A percentile compares a stretch with the other conserved stretches of the same genome.
Evolutionary conservation across 169 alveolate genomes (phyloP).

Genomic region (Plasmodium relictum): DNA sequence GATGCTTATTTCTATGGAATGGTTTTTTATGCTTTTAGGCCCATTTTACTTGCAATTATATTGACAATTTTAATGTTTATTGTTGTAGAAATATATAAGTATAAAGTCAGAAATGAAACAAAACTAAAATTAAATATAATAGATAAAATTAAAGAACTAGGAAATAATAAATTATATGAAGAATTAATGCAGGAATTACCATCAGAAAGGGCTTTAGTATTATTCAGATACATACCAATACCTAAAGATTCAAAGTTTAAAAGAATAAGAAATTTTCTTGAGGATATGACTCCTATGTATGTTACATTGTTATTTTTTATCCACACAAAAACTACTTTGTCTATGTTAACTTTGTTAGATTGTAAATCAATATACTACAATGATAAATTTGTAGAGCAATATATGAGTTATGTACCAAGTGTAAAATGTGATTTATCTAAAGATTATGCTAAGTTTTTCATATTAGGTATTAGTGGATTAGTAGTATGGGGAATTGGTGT

Average conservation of each 20-base stretch:
- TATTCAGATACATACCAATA: slow-evolving; percentile 87
- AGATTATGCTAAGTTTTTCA: slow-evolving; percentile 82
- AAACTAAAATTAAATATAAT: slow-evolving; percentile 76
- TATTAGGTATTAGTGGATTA: slow-evolving; percentile 85
- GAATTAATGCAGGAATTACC: slow-evolving; percentile 81
- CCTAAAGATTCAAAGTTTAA: slow-evolving; percentile 87
- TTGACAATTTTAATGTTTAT: slow-evolving; percentile 84
- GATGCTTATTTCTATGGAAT: slow-evolving; percentile 87
- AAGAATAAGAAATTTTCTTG: slow-evolving; percentile 83
- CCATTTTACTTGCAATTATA: slow-evolving; percentile 81
- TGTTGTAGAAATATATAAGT: slow-evolving; percentile 57
- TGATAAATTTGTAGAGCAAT: slow-evolving; percentile 71
- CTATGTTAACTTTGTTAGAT: slow-evolving; percentile 87
- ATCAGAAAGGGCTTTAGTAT: slow-evolving; percentile 86
- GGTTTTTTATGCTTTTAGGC: slow-evolving; percentile 84
- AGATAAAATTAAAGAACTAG: slow-evolving; percentile 78
- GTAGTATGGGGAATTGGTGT: slow-evolving; percentile 90
- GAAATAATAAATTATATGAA: slow-evolving; percentile 68
- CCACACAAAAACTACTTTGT: slow-evolving; percentile 85
- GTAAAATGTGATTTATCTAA: slow-evolving; percentile 82
- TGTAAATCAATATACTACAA: slow-evolving; percentile 83
- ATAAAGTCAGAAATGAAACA: slow-evolving; percentile 74
- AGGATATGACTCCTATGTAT: slow-evolving; percentile 91
- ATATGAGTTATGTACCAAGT: slow-evolving; percentile 79
- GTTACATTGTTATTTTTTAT: slow-evolving; percentile 89